Percentiles rank a stretch among this genome's conserved stretches.
Evolutionary conservation across 768 basidiomycete genomes (phyloP).

Genomic region (Phanerochaete carnosa): DNA sequence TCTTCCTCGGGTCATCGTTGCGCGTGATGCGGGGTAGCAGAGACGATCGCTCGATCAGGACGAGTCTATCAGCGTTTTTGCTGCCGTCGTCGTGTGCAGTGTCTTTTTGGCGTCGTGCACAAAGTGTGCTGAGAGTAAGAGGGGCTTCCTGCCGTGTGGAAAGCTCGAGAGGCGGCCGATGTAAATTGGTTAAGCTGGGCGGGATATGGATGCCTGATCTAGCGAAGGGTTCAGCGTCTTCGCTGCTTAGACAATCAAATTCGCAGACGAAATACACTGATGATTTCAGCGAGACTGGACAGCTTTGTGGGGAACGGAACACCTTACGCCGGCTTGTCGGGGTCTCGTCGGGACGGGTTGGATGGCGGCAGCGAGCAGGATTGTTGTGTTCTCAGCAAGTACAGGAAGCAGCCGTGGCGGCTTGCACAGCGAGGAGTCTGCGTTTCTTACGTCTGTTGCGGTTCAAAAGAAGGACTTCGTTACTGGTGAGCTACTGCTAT

Average conservation of each 20-base stretch:
- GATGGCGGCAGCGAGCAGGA: neutral
- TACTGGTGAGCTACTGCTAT: too few species aligned
- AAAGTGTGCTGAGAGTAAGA: neutral
- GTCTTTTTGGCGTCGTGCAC: neutral
- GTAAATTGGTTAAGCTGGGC: conserved; percentile 9
- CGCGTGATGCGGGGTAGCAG: conserved; percentile 4
- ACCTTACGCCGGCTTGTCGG: conserved; percentile 4
- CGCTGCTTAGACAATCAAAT: neutral
- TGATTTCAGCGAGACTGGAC: neutral
- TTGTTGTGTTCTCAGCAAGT: neutral
- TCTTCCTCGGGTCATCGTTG: conserved; percentile 57
- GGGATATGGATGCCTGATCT: conserved; percentile 12
- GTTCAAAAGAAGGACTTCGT: too few species aligned
- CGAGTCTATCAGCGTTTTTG: neutral
- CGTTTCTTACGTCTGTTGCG: too few species aligned
- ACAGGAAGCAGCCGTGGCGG: too few species aligned
- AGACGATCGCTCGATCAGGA: conserved; percentile 10
- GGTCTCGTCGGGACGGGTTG: neutral
- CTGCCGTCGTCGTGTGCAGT: neutral
- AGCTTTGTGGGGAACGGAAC: neutral
- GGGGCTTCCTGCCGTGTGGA: conserved; percentile 1
- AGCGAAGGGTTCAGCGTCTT: neutral
- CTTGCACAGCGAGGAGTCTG: too few species aligned
- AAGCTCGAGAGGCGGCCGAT: neutral
- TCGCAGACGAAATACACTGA: neutral